Evolutionary conservation across 2,329 filamentous ascomycete species (phyloP).

Genomic region (Colletotrichum sansevieriae): DNA sequence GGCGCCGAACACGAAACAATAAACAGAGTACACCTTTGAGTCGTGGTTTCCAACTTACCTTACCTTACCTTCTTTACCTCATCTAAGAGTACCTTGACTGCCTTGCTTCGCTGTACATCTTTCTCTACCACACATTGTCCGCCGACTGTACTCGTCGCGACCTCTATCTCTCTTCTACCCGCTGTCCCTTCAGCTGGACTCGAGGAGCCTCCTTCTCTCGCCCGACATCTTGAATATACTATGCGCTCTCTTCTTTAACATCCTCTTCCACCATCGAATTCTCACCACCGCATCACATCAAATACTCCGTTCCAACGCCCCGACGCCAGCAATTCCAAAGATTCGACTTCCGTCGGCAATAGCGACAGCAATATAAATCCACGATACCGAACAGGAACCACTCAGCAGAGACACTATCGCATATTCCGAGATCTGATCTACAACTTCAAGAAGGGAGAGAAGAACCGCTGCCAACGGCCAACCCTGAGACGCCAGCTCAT

Average conservation of each 20-base stretch:
- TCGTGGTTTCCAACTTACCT: conserved; percentile 3
- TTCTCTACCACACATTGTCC: not conserved
- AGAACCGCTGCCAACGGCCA: conserved; percentile 25
- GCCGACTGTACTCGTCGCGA: no score
- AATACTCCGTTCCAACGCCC: conserved; percentile 3
- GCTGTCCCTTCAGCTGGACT: no score
- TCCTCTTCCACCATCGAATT: not conserved
- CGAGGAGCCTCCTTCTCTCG: no score
- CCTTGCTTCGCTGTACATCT: not conserved
- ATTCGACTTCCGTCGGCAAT: conserved; percentile 17
- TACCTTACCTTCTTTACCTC: no score
- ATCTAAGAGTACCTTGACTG: no score
- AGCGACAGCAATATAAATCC: conserved; percentile 27
- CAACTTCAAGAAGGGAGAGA: conserved; percentile 20
- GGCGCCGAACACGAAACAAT: not conserved
- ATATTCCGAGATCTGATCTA: not conserved
- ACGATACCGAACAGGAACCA: conserved; percentile 10
- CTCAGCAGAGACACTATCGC: conserved; percentile 19
- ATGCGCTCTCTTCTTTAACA: not conserved
- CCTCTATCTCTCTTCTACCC: no score
- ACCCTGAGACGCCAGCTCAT: conserved; percentile 30
- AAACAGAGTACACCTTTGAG: conserved; percentile 3
- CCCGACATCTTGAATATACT: no score
- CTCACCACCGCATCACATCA: conserved; percentile 9
- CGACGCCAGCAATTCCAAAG: conserved; percentile 15